Evolutionary conservation across 1,139 yeast species (phyloP).

Genomic region (Pneumocystis oryctolagi): DNA sequence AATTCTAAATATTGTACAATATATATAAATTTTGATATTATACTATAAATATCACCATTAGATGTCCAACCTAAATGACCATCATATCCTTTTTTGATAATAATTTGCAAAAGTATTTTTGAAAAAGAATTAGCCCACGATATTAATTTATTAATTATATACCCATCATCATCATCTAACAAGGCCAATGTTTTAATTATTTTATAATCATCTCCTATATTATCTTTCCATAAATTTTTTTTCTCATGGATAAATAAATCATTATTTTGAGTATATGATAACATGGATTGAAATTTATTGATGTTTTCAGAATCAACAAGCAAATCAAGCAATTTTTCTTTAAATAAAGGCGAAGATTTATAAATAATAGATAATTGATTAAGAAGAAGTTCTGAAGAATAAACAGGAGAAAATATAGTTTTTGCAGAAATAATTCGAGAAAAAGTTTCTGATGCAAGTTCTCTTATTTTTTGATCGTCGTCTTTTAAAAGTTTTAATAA

Average conservation of each 20-base stretch:
- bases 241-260: slow-evolving; percentile 37
- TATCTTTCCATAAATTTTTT: slow-evolving; percentile 34
- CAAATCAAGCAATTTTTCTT: neutral
- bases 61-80: slow-evolving; percentile 9
- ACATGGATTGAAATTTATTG: slow-evolving; percentile 9
- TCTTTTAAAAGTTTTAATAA: slow-evolving; percentile 36
- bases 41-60: neutral
- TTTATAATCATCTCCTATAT: slow-evolving; percentile 7
- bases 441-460: slow-evolving; percentile 15
- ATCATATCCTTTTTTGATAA: slow-evolving; percentile 8
- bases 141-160: slow-evolving; percentile 2
- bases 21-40: slow-evolving; percentile 4
- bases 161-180: slow-evolving; percentile 5
- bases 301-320: slow-evolving; percentile 3
- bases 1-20: neutral
- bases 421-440: slow-evolving; percentile 5
- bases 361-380: slow-evolving; percentile 4
- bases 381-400: slow-evolving; percentile 2
- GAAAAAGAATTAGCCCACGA: slow-evolving; percentile 1
- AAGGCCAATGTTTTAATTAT: slow-evolving; percentile 6
- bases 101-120: slow-evolving; percentile 1
- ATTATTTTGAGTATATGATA: slow-evolving; percentile 13
- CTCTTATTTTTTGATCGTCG: slow-evolving; percentile 36
- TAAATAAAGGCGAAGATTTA: slow-evolving; percentile 1
- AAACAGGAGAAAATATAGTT: neutral